Evolutionary conservation across 257 asterid genomes (phyloP).

Genomic region (Primulina eburnea): DNA sequence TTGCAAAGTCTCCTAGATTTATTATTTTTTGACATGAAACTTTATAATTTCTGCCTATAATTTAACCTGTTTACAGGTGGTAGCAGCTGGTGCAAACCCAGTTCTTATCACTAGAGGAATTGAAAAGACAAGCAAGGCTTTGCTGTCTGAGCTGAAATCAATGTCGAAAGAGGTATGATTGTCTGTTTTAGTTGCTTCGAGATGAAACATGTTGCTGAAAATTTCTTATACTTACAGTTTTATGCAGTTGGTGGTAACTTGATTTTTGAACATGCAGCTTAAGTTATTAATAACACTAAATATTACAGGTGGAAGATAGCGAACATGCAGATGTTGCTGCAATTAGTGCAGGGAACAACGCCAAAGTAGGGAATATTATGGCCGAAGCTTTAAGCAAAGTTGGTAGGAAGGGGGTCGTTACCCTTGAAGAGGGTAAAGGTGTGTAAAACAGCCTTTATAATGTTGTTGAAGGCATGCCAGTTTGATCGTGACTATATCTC

Average conservation of each 20-base stretch:
- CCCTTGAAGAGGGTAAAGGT: slow-evolving; percentile 96
- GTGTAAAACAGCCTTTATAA: slow-evolving; percentile 79
- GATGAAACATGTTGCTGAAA: not conserved
- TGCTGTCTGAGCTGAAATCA: slow-evolving; percentile 77
- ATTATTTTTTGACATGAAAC: not conserved
- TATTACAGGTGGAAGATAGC: slow-evolving; percentile 81
- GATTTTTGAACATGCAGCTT: not conserved
- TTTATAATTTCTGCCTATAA: slow-evolving; percentile 2
- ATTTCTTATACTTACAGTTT: not conserved
- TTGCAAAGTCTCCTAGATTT: not conserved
- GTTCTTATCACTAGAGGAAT: slow-evolving; percentile 92
- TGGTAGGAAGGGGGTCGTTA: slow-evolving; percentile 94
- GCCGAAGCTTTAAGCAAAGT: slow-evolving; percentile 98
- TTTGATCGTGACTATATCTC: slow-evolving; percentile 94
- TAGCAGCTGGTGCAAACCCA: slow-evolving; percentile 98
- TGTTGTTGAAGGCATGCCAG: slow-evolving; percentile 99
- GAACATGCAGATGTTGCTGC: slow-evolving; percentile 98
- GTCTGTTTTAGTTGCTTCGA: not conserved
- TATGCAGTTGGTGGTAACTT: not conserved
- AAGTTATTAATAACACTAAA: slow-evolving; percentile 13
- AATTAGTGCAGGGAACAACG: slow-evolving; percentile 96
- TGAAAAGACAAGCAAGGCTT: slow-evolving; percentile 89
- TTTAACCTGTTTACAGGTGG: slow-evolving; percentile 50
- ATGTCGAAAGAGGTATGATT: slow-evolving; percentile 80
- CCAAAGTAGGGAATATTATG: slow-evolving; percentile 88